Conservation (phyloP, 495 filamentous ascomycete genomes). For the Staphylotrichum longicolle region DNA sequence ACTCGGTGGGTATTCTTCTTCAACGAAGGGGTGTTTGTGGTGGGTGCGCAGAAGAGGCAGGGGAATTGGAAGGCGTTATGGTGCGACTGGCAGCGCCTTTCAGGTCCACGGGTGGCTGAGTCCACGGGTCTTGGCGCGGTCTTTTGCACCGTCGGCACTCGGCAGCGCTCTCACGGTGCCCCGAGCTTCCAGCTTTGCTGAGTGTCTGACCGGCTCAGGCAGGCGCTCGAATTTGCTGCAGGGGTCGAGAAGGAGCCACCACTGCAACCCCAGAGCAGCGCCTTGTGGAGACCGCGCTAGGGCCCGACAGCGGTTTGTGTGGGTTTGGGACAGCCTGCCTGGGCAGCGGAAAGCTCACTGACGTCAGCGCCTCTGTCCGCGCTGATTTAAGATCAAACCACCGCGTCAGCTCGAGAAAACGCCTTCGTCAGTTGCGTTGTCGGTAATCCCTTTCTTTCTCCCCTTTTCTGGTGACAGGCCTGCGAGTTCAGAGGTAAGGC, state of each 20-base stretch:
- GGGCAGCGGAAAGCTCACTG: slow-evolving; percentile 8
- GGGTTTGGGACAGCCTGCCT: background rate
- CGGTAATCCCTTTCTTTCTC: too few relatives aligned
- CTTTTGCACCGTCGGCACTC: background rate
- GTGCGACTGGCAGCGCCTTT: background rate
- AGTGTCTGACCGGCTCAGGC: slow-evolving; percentile 4
- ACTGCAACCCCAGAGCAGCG: slow-evolving; percentile 12
- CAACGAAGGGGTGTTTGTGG: background rate
- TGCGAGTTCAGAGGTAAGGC: too few relatives aligned
- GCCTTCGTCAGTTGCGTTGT: too few relatives aligned
- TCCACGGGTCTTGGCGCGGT: slow-evolving; percentile 1
- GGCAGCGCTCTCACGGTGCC: too few relatives aligned
- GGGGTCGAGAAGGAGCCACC: slow-evolving; percentile 8
- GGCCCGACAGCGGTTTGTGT: slow-evolving; percentile 11
- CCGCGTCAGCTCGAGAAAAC: background rate
- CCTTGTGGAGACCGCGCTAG: slow-evolving; percentile 15
- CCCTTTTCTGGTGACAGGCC: too few relatives aligned
- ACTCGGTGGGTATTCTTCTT: background rate
- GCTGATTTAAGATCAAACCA: too few relatives aligned
- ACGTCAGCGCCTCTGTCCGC: slow-evolving; percentile 11
- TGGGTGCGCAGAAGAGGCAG: background rate
- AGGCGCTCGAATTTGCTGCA: slow-evolving; percentile 3
- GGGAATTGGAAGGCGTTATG: background rate
- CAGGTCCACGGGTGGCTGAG: too few relatives aligned
- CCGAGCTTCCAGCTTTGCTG: background rate